Conservation (phyloP, 2,329 filamentous ascomycete species). For the Ophiostoma sp. region DNA sequence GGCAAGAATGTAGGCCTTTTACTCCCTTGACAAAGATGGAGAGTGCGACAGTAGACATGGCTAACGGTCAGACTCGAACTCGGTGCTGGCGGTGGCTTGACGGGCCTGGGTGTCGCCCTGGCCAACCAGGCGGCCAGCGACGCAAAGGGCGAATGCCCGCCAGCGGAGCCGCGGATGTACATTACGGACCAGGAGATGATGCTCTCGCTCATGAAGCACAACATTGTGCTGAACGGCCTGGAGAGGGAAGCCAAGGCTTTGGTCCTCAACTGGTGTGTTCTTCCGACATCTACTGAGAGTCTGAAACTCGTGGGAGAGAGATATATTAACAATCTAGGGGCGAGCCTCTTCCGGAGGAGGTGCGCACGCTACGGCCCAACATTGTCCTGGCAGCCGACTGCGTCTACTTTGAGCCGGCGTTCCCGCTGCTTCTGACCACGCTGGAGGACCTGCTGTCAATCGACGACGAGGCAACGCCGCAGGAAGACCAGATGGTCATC, state of each 20-base stretch:
- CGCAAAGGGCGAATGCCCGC: background rate
- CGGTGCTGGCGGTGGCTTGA: constrained; percentile 84
- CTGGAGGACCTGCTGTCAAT: constrained; percentile 67
- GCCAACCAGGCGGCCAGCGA: constrained; percentile 38
- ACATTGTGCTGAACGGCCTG: constrained; percentile 76
- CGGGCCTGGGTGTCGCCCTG: constrained; percentile 59
- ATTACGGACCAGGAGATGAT: constrained; percentile 87
- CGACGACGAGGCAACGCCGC: constrained; percentile 37
- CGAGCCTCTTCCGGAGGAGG: constrained; percentile 49
- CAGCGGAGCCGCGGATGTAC: constrained; percentile 46
- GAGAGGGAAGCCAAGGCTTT: constrained; percentile 56
- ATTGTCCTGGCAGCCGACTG: constrained; percentile 93
- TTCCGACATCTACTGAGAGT: too few species aligned
- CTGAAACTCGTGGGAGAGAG: too few species aligned
- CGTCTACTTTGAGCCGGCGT: constrained; percentile 94
- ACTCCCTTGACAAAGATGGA: background rate
- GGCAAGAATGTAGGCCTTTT: constrained; percentile 62
- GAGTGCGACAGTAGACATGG: background rate
- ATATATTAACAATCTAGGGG: constrained; percentile 36
- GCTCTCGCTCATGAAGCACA: constrained; percentile 77
- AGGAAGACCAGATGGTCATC: constrained; percentile 39
- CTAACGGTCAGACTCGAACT: constrained; percentile 65
- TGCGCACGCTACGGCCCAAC: constrained; percentile 58
- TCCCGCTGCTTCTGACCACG: constrained; percentile 77
- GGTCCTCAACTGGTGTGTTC: constrained; percentile 63